These are phyloP conservation scores for Aegilops sharonensis DNA, from an alignment of 176 grass and related monocot genomes.

Conservation along the genomic window DNA sequence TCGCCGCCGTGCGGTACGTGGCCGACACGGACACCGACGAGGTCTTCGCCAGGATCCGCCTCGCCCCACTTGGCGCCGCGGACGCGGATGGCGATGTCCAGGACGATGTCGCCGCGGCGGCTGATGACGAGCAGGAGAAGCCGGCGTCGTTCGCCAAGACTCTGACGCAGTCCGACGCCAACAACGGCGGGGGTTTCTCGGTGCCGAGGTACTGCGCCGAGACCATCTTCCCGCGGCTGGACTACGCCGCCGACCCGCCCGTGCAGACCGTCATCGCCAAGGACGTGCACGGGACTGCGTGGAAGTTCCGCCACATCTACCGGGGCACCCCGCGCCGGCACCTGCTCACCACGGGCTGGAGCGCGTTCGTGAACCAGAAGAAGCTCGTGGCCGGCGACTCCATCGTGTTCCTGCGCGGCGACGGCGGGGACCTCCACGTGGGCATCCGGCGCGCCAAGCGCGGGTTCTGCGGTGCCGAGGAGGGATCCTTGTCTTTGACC, in stretches of 20 bases:
- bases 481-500: slow-evolving; percentile 15
- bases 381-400: slow-evolving; percentile 89
- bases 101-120: slow-evolving; percentile 27
- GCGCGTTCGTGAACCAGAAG: slow-evolving; percentile 95
- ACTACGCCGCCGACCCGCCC: slow-evolving; percentile 80
- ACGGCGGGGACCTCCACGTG: slow-evolving; percentile 71
- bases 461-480: slow-evolving; percentile 35
- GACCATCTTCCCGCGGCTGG: slow-evolving; percentile 88
- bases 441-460: slow-evolving; percentile 81
- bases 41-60: slow-evolving; percentile 74
- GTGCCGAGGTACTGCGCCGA: slow-evolving; percentile 91
- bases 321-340: slow-evolving; percentile 87
- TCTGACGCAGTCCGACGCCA: slow-evolving; percentile 90
- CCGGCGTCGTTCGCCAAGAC: slow-evolving; percentile 96
- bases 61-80: slow-evolving; percentile 36
- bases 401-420: slow-evolving; percentile 79
- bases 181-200: slow-evolving; percentile 97
- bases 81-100: slow-evolving; percentile 8
- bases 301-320: slow-evolving; percentile 97
- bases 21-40: slow-evolving; percentile 87
- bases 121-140: slow-evolving; percentile 50
- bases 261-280: slow-evolving; percentile 86
- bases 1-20: slow-evolving; percentile 65
- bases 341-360: slow-evolving; percentile 93
- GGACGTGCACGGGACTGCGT: slow-evolving; percentile 79